These are phyloP conservation scores for Camillea tinctor DNA, from an alignment of 2,329 filamentous ascomycete species.

Conservation along the genomic window DNA sequence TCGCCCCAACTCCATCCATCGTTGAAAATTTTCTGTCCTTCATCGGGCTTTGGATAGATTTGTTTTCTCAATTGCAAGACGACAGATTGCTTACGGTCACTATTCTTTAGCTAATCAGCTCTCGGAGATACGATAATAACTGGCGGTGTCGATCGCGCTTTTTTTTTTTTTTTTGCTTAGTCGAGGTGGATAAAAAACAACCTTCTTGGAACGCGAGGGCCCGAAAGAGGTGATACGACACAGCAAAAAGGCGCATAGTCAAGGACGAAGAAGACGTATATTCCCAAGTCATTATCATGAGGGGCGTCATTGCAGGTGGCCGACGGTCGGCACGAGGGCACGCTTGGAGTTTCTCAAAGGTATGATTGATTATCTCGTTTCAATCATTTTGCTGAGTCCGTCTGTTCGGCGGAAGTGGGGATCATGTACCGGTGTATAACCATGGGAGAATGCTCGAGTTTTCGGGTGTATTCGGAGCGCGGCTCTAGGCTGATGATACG, in stretches of 20 bases:
- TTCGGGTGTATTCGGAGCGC: not conserved
- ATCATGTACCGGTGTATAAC: not conserved
- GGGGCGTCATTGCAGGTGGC: conserved; percentile 25
- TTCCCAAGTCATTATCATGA: conserved; percentile 18
- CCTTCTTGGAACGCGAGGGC: not conserved
- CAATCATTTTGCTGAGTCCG: not conserved
- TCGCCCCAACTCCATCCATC: not conserved
- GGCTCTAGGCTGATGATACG: not conserved
- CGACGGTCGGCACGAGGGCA: conserved; percentile 20
- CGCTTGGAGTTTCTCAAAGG: conserved; percentile 27
- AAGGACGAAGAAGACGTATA: not conserved
- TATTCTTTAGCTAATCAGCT: not conserved
- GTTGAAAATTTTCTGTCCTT: not conserved
- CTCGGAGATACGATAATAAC: not conserved
- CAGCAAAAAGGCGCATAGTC: not conserved
- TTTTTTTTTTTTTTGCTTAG: not conserved
- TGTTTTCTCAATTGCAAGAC: not conserved
- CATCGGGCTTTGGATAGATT: not conserved
- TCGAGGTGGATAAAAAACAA: not conserved
- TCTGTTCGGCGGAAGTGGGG: not conserved
- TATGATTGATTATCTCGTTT: conserved; percentile 11
- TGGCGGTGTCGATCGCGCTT: not conserved
- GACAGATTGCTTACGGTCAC: not conserved
- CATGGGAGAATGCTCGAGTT: not conserved
- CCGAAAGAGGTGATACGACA: not conserved